Conservation (phyloP, 768 basidiomycete genomes). For the Tephrocybe rancida region DNA sequence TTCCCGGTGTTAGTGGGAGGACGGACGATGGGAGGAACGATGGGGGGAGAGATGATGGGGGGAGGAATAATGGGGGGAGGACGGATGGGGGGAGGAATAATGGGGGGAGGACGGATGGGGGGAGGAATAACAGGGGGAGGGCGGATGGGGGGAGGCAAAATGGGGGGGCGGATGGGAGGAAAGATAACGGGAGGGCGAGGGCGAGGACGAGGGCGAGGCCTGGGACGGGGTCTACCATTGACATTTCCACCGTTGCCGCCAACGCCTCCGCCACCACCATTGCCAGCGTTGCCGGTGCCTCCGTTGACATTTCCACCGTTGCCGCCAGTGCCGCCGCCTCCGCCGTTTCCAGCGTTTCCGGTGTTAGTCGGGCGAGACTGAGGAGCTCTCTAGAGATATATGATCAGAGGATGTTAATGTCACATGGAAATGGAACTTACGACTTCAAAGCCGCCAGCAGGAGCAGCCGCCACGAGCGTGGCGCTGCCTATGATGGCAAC, state of each 20-base stretch:
- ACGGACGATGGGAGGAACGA: background rate
- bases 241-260: background rate
- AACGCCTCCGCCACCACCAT: background rate
- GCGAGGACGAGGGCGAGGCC: no score
- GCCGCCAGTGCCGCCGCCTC: background rate
- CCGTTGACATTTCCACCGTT: background rate
- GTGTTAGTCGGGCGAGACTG: background rate
- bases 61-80: background rate
- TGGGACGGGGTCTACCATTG: no score
- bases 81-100: background rate
- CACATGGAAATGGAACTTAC: background rate
- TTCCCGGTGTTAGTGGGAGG: slow-evolving; percentile 1
- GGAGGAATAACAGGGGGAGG: background rate
- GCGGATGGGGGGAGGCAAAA: no score
- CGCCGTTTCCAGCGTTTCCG: slow-evolving; percentile 1
- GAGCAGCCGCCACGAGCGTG: slow-evolving; percentile 1
- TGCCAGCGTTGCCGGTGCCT: background rate
- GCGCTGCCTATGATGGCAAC: slow-evolving; percentile 6
- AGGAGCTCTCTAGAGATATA: background rate
- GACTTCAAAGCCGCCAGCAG: slow-evolving; percentile 2
- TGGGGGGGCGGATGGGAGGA: no score
- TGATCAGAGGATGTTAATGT: background rate
- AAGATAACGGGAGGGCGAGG: no score
- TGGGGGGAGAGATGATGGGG: background rate
- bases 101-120: background rate